Base-by-base conservation (phyloP, 2,329 filamentous ascomycete genomes). In the Neofusicoccum sp. region DNA sequence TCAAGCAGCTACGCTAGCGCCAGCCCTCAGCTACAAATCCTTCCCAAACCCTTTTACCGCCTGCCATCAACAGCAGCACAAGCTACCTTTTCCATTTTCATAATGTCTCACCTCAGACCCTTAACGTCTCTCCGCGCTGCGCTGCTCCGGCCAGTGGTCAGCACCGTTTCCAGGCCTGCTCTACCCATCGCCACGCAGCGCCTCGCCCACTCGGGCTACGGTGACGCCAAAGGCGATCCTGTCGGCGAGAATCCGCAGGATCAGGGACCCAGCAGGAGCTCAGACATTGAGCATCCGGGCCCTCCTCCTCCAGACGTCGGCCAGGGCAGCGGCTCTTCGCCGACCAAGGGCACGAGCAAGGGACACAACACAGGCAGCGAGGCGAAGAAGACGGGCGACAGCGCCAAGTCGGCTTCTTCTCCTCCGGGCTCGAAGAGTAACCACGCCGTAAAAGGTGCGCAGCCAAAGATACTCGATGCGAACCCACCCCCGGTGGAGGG, bases 261-360 rank as follows among this genome's bases (percentile, higher is more conserved):
- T 54, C 78, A 79, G 66, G 77, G 77, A 66, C 65, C 74, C 45
- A 77, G 76, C 65, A 71, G 69, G 2, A 69, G 68, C 3, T 75
- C 74, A 12, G 68, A 77, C 65, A 66, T 76, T 34, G 79, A 81
- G 70, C 79, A 81, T 64, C 79, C 79, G 1, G 79, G 79, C 5
- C 78, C 79, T 5, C 70, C 77, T 64, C 72, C 79, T 8, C 78
- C 79, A 3, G 76, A 78, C 64, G 76, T 73, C 5, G 78, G 74
- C n/a, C 67, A 77, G 63, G 67, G 69, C 63, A 71, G 69, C 52
- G 68, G 74, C 47, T 67, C 69, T 3, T 71, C 69, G 8, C 71
- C 71, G 4, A 65, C 70, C 47, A 66, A 66, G 9, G 65, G 8
- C 56, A 54, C 9, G 64, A 28, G 64, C 37, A 72, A 73, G 29